Base-by-base conservation (phyloP, 352 stramenopile genomes). In the Phytophthora idaei region DNA sequence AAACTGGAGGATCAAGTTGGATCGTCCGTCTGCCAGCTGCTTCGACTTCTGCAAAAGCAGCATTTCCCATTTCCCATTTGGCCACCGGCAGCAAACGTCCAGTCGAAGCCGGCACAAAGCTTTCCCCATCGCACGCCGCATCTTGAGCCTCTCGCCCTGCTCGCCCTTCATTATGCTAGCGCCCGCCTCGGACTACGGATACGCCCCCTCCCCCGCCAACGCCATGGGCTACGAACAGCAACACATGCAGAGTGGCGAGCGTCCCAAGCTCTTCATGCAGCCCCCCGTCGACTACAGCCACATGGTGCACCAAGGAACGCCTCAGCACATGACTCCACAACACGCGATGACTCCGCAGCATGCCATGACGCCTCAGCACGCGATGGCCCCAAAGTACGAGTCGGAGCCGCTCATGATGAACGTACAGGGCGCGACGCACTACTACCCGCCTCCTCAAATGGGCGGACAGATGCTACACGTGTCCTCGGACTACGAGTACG, bases 371-470 rank as follows among this genome's bases (percentile, higher is more conserved):
- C 69, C 50, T 41, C 71, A 64, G 9, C 57, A 59, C 45, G 60
- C 62, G 28, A 67, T 67, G 25, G 37, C 49, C 4, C 32, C 47
- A 21, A 79, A 87, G 21, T 88, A 80, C 52, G 81, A 86, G 15
- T 67, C 82, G 46, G 79, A 91, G 61, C 83, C 83, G 17, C 62
- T 91, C 32, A 72, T 89, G 57, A 87, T 90, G 73, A 87, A 76
- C 55, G 71, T 85, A 45, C 71, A 75, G 29, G 51, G 65, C 12
- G 52, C 42, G 42, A 60, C 51, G n/a, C 76, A 81, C 45, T 89
- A 82, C 54, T 90, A 89, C 58, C 54, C 76, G 21, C 74, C 77
- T 1, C 62, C 63, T 8, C 64, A 71, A 17, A 76, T 85, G 31
- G 70, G 72, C 15, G 57, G 63, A 50, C 78, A 85, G 31, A 80